Evolutionary conservation across 495 filamentous ascomycete genomes (phyloP).

Genomic region (Penicillium chermesinum): DNA sequence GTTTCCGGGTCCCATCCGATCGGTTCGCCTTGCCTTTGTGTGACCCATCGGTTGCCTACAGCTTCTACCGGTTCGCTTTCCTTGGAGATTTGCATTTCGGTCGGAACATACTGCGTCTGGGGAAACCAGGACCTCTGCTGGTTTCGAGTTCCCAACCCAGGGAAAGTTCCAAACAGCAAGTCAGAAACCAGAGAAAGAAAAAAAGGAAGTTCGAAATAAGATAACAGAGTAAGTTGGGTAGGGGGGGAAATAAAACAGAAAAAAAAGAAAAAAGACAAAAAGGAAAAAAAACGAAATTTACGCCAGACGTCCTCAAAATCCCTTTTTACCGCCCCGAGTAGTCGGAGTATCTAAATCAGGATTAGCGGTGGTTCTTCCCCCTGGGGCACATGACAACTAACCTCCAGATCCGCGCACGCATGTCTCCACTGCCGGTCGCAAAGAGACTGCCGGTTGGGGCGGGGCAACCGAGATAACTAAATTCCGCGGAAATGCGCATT

Average conservation of each 20-base stretch:
- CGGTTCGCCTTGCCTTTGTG: not conserved
- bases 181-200: not conserved
- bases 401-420: slow-evolving; percentile 87
- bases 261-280: slow-evolving; percentile 10
- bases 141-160: no score
- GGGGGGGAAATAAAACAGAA: slow-evolving; percentile 3
- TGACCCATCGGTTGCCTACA: not conserved
- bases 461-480: slow-evolving; percentile 83
- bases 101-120: no score
- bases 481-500: slow-evolving; percentile 11
- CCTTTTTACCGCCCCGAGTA: slow-evolving; percentile 44
- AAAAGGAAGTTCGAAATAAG: not conserved
- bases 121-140: no score
- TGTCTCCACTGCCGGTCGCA: slow-evolving; percentile 85
- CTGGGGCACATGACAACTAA: slow-evolving; percentile 42
- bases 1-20: slow-evolving; percentile 3
- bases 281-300: slow-evolving; percentile 28
- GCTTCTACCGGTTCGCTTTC: not conserved
- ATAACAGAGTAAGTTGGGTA: not conserved
- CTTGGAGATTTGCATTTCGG: slow-evolving; percentile 7
- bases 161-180: no score
- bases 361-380: no score
- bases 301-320: slow-evolving; percentile 36
- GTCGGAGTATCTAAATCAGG: slow-evolving; percentile 34
- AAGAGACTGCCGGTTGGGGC: slow-evolving; percentile 75